Evolutionary conservation across 192 early-diverging fungal genomes (phyloP), one percentile per base, ranked within the genome.

Genomic region (Mortierella hygrophila): DNA sequence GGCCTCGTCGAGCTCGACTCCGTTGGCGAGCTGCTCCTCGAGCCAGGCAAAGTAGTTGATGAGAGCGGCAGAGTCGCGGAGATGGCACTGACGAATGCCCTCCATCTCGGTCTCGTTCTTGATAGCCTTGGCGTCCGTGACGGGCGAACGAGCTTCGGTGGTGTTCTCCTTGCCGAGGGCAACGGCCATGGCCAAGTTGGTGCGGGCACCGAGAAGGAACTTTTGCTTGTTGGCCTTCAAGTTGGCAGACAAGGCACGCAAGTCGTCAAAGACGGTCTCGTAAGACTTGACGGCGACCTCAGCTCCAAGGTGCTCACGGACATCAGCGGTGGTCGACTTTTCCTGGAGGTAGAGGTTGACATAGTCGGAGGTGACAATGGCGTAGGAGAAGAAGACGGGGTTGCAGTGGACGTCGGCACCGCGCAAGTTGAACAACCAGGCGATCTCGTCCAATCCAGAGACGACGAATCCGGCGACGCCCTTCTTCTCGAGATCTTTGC

Each of bases 391-490:
- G 89, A 99, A 99, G 21, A 99, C 98, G 0, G 98, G 98, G 81
- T 99, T 99, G 92, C 94, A 99, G 72, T 92, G 90, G 81, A 99
- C 96, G 81, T 99, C 98, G 38, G 94, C 94, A n/a, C 98, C 98
- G 76, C 98, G 95, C 71, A 99, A 89, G 85, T 99, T 99, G 89
- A 97, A 97, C 44, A 99, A 91, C 98, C 98, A 99, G 15, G 97
- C 96, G 78, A 99, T 93, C 89, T 99, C 98, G 87, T 99, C 98
- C 73, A 99, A 90, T 11, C 94, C 97, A 10, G 97, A 94, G 8
- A 98, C 93, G 4, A 97, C 93, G 68, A 96, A 91, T 38, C 96
- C 98, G 76, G 92, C 93, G 10, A 88, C 88, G 20, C 91, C 88
- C 77, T 92, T 91, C 80, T 95, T 92, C 55, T 90, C 87, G 37